These are phyloP conservation scores for Suillus lakei DNA, from an alignment of 768 basidiomycete species.

Conservation along the genomic window DNA sequence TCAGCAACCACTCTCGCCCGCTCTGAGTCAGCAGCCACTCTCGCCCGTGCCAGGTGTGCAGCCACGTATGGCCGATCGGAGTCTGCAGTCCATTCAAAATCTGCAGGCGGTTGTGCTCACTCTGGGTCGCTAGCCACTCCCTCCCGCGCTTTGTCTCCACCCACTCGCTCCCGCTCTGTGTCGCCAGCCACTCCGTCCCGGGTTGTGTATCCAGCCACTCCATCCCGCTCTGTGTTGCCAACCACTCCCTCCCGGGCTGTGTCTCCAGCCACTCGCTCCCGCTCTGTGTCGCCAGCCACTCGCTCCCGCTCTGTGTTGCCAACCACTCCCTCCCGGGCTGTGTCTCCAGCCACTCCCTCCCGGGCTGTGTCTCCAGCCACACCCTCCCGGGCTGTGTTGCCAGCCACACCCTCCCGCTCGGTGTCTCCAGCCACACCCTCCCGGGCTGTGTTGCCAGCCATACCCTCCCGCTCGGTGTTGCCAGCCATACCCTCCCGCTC, in stretches of 20 bases:
- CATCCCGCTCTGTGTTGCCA: too few relatives aligned
- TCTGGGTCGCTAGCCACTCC: too few relatives aligned
- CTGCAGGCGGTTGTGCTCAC: neutral
- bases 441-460: neutral
- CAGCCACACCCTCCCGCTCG: neutral
- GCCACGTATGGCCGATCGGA: neutral
- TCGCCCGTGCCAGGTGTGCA: neutral
- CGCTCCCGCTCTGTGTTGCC: neutral
- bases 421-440: neutral
- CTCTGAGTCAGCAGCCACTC: neutral
- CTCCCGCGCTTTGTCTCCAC: too few relatives aligned
- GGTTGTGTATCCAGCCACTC: neutral
- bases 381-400: rapidly evolving
- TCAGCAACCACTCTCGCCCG: neutral
- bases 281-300: neutral
- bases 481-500: neutral
- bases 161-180: neutral
- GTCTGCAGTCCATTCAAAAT: neutral
- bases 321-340: neutral
- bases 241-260: too few relatives aligned
- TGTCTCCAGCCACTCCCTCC: neutral
- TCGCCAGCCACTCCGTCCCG: neutral
- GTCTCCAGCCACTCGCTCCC: neutral
- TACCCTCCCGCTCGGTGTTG: neutral
- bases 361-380: neutral